These are phyloP conservation scores for Rheum nobile DNA, from an alignment of 148 eudicot species.

Conservation along the genomic window DNA sequence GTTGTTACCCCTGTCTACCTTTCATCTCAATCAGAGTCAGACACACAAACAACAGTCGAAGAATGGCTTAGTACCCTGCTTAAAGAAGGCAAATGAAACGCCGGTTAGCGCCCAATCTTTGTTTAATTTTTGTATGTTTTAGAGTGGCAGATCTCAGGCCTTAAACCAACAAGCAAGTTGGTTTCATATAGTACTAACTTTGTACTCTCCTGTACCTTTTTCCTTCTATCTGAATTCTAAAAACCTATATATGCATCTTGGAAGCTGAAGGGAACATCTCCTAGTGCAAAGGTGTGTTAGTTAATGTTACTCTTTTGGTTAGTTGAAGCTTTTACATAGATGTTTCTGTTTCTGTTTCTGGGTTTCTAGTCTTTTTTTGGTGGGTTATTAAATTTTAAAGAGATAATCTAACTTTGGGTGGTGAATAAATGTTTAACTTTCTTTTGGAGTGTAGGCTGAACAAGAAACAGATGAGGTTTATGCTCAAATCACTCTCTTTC, in stretches of 20 bases:
- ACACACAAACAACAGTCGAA: slow-evolving; percentile 30
- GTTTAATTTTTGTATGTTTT: neutral
- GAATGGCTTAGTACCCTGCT: slow-evolving; percentile 41
- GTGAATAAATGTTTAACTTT: neutral
- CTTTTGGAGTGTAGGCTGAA: slow-evolving; percentile 59
- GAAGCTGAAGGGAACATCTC: neutral
- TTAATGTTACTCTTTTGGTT: neutral
- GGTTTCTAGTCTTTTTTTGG: neutral
- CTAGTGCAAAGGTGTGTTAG: neutral
- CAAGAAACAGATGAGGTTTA: slow-evolving; percentile 93
- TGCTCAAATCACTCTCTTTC: slow-evolving; percentile 78
- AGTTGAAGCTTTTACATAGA: neutral
- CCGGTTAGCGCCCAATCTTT: neutral
- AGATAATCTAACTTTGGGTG: neutral
- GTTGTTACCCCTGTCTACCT: slow-evolving; percentile 43
- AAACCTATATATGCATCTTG: neutral
- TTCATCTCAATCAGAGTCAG: slow-evolving; percentile 22
- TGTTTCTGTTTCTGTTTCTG: slow-evolving; percentile 4
- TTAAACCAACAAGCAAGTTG: slow-evolving; percentile 1
- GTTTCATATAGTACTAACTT: neutral
- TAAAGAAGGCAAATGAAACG: slow-evolving; percentile 6
- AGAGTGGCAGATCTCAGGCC: neutral
- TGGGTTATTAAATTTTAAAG: neutral
- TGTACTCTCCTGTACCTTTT: neutral
- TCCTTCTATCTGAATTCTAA: neutral